Percentiles rank a stretch among this genome's conserved stretches.
Evolutionary conservation across 2,329 filamentous ascomycete species (phyloP).

Genomic region (Curvularia lunata): DNA sequence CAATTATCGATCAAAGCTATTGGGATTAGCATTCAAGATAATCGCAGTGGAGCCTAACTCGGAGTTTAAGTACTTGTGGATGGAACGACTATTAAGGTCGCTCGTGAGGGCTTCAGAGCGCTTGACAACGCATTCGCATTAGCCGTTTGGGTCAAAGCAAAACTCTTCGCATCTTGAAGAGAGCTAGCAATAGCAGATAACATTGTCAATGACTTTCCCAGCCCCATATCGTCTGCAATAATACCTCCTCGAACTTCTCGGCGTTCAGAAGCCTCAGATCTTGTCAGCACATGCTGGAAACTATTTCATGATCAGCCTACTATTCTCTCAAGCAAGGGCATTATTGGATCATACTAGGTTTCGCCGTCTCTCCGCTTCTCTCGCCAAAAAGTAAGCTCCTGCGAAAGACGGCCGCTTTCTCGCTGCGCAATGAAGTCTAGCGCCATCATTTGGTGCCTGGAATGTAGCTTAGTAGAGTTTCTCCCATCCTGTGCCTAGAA

Average conservation of each 20-base stretch:
- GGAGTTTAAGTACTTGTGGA: constrained; percentile 14
- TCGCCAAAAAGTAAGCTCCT: constrained; percentile 11
- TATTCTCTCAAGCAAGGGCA: neutral
- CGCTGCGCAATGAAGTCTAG: constrained; percentile 26
- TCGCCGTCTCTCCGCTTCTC: constrained; percentile 10
- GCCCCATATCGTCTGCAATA: constrained; percentile 35
- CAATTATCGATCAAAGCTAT: constrained; percentile 28
- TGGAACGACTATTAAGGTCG: constrained; percentile 27
- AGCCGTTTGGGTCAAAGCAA: constrained; percentile 2
- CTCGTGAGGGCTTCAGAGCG: constrained; percentile 7
- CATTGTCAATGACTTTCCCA: constrained; percentile 29
- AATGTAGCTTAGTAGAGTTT: neutral
- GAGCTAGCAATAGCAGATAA: constrained; percentile 22
- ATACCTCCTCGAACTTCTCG: constrained; percentile 24
- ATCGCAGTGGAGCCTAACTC: neutral
- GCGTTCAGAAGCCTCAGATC: constrained; percentile 11
- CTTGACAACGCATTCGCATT: neutral
- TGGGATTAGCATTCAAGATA: neutral
- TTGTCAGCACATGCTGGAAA: constrained; percentile 24
- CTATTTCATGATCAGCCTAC: constrained; percentile 6
- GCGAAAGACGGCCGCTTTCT: constrained; percentile 16
- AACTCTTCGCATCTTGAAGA: constrained; percentile 13
- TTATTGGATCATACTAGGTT: constrained; percentile 3
- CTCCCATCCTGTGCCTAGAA: neutral
- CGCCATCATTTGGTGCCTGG: constrained; percentile 25